Evolutionary conservation across 805 yeast genomes (phyloP).

Genomic region (Candida verbasci): DNA sequence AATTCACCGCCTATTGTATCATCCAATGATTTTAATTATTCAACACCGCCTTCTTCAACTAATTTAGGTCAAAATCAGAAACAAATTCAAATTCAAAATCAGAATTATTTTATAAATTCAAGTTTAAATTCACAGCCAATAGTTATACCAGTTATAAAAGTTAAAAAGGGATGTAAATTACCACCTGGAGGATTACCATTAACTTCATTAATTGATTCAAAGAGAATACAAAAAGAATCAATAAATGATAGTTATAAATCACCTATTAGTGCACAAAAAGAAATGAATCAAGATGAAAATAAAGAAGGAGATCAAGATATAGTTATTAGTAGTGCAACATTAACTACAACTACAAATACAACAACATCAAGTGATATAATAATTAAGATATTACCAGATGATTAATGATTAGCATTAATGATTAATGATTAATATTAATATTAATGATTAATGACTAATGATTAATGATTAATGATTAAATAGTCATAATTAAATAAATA

Average conservation of each 20-base stretch:
- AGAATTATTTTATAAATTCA: no score
- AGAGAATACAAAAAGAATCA: background rate
- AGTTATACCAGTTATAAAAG: conserved; percentile 11
- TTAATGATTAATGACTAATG: no score
- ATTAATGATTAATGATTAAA: no score
- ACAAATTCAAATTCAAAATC: no score
- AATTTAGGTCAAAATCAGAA: background rate
- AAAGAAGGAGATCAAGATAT: background rate
- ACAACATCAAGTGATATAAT: conserved; percentile 8
- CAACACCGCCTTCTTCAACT: conserved; percentile 3
- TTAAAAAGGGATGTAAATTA: conserved; percentile 21
- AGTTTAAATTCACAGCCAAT: background rate
- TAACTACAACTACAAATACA: conserved; percentile 1
- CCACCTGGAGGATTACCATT: conserved; percentile 28
- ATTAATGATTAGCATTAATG: no score
- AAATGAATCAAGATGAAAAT: background rate
- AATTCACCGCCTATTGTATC: background rate
- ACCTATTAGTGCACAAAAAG: background rate
- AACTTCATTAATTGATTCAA: conserved; percentile 1
- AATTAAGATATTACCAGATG: conserved; percentile 6
- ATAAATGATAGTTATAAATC: background rate
- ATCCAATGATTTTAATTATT: background rate
- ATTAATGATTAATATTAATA: no score
- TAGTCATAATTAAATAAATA: no score
- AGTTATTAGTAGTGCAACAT: background rate